Evolutionary conservation across 2,329 filamentous ascomycete species (phyloP).

Genomic region (Rhinocladiella similis): DNA sequence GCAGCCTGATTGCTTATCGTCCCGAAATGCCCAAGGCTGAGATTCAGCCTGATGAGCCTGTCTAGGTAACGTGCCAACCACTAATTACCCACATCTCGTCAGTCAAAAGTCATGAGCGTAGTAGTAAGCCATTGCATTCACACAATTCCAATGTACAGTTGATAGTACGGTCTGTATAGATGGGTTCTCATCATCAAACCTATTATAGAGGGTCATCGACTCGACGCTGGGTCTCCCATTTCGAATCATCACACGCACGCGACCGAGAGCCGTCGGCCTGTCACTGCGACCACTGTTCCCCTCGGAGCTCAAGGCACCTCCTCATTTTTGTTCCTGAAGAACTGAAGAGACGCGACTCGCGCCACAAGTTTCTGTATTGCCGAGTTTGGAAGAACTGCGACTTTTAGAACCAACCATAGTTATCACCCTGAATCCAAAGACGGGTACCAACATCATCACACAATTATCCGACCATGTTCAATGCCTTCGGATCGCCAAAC

Average conservation of each 20-base stretch:
- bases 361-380: too few species aligned
- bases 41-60: background rate
- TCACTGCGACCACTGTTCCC: background rate
- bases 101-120: background rate
- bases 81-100: background rate
- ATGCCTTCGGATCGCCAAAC: conserved; percentile 8
- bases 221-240: background rate
- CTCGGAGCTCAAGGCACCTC: background rate
- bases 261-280: too few species aligned
- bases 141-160: conserved; percentile 20
- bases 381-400: background rate
- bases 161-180: conserved; percentile 15
- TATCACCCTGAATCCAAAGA: conserved; percentile 13
- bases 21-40: background rate
- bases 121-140: conserved; percentile 15
- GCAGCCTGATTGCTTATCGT: background rate
- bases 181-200: conserved; percentile 5
- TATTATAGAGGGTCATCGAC: conserved; percentile 17
- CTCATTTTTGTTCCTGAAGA: background rate
- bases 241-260: background rate
- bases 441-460: conserved; percentile 5
- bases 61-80: background rate
- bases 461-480: background rate
- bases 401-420: conserved; percentile 10
- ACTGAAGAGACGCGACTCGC: too few species aligned